phyloP scores from a whole-genome alignment of 202 grass and related monocot genomes.

The Panicum virgatum region DNA sequence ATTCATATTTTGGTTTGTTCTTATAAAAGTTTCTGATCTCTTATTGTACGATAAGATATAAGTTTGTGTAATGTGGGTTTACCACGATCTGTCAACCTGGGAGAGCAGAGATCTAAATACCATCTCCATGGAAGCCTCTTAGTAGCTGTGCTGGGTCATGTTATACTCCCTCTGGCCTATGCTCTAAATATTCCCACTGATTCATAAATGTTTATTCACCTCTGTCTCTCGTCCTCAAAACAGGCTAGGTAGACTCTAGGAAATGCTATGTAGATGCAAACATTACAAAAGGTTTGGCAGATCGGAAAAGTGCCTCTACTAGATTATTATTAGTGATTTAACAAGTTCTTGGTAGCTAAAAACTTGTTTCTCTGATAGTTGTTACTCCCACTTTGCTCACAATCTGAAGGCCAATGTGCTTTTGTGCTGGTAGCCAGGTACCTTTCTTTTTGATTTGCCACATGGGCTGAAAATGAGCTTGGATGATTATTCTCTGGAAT shows the following conservation, averaged over 20 bases:
- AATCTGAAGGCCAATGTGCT: background rate
- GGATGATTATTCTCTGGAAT: background rate
- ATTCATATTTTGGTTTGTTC: no score
- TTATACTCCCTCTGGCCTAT: background rate
- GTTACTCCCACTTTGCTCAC: no score
- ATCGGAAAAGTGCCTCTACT: background rate
- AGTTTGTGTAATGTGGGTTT: no score
- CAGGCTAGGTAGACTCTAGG: background rate
- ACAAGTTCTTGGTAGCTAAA: background rate
- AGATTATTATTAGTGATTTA: background rate
- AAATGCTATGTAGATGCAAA: slow-evolving; percentile 10
- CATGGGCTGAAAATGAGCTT: background rate
- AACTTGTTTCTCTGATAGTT: background rate
- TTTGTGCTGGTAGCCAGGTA: background rate
- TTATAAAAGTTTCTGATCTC: no score
- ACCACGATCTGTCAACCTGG: background rate
- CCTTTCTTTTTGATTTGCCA: background rate
- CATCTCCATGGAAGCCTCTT: background rate
- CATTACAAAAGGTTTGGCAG: slow-evolving; percentile 2
- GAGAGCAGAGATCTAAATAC: background rate
- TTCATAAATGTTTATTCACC: background rate
- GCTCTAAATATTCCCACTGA: no score
- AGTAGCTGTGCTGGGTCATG: background rate
- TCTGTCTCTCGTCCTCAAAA: no score
- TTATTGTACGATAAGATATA: no score